phyloP scores from a whole-genome alignment of 192 early-diverging fungal species.

The Backusella parvicylindrica region DNA sequence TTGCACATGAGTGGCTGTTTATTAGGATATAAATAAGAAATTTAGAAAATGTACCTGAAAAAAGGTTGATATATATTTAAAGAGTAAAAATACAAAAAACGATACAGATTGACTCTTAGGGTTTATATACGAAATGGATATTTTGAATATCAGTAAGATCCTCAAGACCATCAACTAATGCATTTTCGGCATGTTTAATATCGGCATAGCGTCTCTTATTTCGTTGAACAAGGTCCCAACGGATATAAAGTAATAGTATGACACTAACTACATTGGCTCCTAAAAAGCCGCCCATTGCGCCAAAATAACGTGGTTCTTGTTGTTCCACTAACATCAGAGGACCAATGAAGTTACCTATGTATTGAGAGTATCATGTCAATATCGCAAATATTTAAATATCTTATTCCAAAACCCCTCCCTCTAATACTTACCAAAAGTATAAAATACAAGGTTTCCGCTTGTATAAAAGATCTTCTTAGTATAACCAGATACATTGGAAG shows the following conservation, averaged over 20 bases:
- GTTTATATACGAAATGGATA: neutral
- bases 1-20: no score
- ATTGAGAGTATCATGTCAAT: neutral
- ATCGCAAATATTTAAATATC: neutral
- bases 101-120: neutral
- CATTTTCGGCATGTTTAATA: neutral
- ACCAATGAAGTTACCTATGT: conserved; percentile 14
- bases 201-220: neutral
- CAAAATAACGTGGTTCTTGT: conserved; percentile 19
- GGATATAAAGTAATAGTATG: neutral
- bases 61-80: neutral
- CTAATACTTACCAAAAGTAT: conserved; percentile 14
- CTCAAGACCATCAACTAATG: neutral
- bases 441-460: neutral
- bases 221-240: neutral
- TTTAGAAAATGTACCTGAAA: no score
- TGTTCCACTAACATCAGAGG: conserved; percentile 5
- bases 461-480: conserved; percentile 27
- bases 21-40: no score
- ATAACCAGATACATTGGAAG: conserved; percentile 24
- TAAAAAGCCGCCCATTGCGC: conserved; percentile 14
- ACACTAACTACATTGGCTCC: conserved; percentile 3
- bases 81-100: neutral
- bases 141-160: conserved; percentile 11
- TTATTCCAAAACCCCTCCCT: neutral